Conservation (phyloP, 106 monocot genomes). For the Allium sativum region DNA sequence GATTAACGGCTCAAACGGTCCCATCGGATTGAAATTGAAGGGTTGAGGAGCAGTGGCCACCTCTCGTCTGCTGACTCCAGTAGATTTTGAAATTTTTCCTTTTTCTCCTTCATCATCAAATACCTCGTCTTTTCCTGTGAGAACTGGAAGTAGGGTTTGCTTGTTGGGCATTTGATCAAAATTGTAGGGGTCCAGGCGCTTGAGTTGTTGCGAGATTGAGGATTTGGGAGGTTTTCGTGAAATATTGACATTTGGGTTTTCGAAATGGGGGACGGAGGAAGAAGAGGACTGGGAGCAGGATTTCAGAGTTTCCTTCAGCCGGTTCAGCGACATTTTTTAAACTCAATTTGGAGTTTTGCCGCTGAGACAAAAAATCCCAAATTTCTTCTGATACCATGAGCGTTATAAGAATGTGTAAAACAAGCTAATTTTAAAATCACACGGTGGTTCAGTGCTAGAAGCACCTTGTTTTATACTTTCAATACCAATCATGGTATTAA, state of each 20-base stretch:
- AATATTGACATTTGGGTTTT: slow-evolving; percentile 6
- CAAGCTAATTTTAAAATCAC: no score
- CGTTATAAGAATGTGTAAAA: no score
- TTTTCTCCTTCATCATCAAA: slow-evolving; percentile 5
- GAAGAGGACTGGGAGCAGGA: slow-evolving; percentile 17
- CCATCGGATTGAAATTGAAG: slow-evolving; percentile 23
- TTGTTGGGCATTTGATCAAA: slow-evolving; percentile 1
- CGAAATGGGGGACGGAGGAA: background rate
- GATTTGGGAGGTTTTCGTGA: slow-evolving; percentile 67
- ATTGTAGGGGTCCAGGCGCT: slow-evolving; percentile 32
- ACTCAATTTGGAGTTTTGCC: no score
- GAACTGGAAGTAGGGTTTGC: background rate
- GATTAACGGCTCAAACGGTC: slow-evolving; percentile 66
- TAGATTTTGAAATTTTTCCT: slow-evolving; percentile 8
- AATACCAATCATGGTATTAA: no score
- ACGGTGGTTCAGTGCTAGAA: no score
- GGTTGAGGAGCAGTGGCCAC: background rate
- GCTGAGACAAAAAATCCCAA: no score
- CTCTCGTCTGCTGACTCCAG: background rate
- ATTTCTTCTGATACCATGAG: no score
- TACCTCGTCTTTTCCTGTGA: background rate
- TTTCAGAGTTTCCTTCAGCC: slow-evolving; percentile 48
- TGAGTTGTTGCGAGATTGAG: slow-evolving; percentile 72
- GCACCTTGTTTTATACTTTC: no score
- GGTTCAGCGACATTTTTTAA: slow-evolving; percentile 36